phyloP scores from a whole-genome alignment of 225 moss, liverwort and hornwort genomes.

The Thuidium tamariscinum region DNA sequence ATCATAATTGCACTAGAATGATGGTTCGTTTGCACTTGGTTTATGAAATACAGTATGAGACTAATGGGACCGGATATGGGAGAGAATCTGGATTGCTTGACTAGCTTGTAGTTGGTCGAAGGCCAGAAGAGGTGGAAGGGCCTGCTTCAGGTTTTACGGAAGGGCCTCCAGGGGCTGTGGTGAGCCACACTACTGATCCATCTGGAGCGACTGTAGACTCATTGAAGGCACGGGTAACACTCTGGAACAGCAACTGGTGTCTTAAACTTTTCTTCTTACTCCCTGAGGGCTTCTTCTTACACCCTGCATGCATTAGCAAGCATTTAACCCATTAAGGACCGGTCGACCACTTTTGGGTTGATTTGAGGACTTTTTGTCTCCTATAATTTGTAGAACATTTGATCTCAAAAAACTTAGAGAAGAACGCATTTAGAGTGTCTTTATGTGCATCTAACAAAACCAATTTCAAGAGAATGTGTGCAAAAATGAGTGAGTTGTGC shows the following conservation, averaged over 20 bases:
- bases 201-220: slow-evolving; percentile 12
- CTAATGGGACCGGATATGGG: not conserved
- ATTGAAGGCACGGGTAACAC: slow-evolving; percentile 13
- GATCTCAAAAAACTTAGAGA: too few relatives aligned
- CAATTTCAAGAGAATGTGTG: too few relatives aligned
- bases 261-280: slow-evolving; percentile 28
- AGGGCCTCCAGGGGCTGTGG: not conserved
- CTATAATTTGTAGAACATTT: too few relatives aligned
- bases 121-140: not conserved
- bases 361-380: too few relatives aligned
- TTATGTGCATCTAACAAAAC: too few relatives aligned
- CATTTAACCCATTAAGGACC: too few relatives aligned
- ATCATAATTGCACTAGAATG: too few relatives aligned
- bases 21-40: not conserved
- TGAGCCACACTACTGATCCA: slow-evolving; percentile 11
- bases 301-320: not conserved
- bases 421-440: too few relatives aligned
- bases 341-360: too few relatives aligned
- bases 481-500: too few relatives aligned
- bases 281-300: not conserved
- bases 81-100: not conserved
- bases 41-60: not conserved
- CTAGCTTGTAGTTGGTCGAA: slow-evolving; percentile 2
- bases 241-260: slow-evolving; percentile 22
- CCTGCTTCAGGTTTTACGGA: not conserved